Evolutionary conservation across 1,139 yeast species (phyloP), one percentile per base, ranked within the genome.

Genomic region (Zygotorulaspora mrakii): DNA sequence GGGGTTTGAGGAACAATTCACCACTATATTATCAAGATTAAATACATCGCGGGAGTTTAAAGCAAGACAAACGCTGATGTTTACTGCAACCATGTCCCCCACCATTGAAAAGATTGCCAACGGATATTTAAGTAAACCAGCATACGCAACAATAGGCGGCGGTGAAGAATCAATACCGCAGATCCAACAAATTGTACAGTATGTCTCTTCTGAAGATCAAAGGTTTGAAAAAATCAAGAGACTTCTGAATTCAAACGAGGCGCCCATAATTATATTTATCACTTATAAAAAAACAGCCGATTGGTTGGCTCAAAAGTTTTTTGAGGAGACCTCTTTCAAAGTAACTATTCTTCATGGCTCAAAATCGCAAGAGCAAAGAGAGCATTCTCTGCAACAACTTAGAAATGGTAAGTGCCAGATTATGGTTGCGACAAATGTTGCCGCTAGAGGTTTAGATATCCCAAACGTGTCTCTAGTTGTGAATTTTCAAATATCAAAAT

Each of bases 391-490:
- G 59, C 88, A 88, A 54, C 77, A 84, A 54, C 85, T 91, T 73
- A 82, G 91, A 70, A 68, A 75, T 47, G 96, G 96, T 54, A 73
- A 77, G 56, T 86, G 94, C 25, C 95, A 96, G 54, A 80, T 91
- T 55, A 76, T 91, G 75, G 96, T 91, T 50, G 97, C 98, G 31
- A 91, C 97, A 47, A 96, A 96, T 42, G 97, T 91, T 53, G 98
- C 98, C 48, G 96, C 97, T 41, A 86, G 98, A 79, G 98, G 98
- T 73, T 79, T 91, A 66, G 98, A 91, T 64, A 79, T 91, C 12
- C 83, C 91, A 0, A 76, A 85, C 53, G 95, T 91, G 7, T 76
- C 94, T 0, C 63, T 89, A 31, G 97, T 91, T 5, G 65, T 89
- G 11, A 91, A 91, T 61, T 88, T 74, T 57, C 95, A 89, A 55